Conservation (phyloP, 2,329 filamentous ascomycete species). For the Tolypocladium paradoxum region DNA sequence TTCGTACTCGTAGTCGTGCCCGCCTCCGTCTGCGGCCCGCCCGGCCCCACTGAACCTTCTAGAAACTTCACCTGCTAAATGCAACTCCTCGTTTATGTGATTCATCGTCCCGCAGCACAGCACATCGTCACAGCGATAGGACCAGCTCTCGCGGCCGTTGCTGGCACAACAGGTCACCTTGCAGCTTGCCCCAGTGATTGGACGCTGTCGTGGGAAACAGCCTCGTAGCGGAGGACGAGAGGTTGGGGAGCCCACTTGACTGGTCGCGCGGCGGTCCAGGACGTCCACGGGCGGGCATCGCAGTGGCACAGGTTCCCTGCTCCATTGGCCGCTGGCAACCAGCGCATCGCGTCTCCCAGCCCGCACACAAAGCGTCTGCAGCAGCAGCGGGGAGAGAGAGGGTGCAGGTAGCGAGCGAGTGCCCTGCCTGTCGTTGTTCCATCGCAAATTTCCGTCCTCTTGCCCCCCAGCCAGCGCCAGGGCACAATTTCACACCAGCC, state of each 20-base stretch:
- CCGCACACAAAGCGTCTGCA: neutral
- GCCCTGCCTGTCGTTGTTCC: too few species aligned
- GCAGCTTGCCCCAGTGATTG: neutral
- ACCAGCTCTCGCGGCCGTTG: neutral
- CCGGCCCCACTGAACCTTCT: slow-evolving; percentile 33
- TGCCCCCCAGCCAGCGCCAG: neutral
- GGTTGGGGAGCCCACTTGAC: neutral
- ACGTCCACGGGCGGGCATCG: neutral
- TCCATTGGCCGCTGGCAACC: neutral
- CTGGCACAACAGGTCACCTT: neutral
- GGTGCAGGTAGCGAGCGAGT: neutral
- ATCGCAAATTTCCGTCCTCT: too few species aligned
- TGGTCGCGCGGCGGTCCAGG: neutral
- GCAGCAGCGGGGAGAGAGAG: neutral
- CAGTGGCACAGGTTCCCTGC: neutral
- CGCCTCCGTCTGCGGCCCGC: neutral
- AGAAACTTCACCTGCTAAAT: slow-evolving; percentile 25
- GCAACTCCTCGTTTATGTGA: slow-evolving; percentile 19
- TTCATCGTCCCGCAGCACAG: neutral
- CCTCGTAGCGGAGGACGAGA: neutral
- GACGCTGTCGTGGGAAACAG: neutral
- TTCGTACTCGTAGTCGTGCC: too few species aligned
- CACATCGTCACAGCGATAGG: neutral
- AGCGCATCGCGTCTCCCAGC: neutral
- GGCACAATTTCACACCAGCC: neutral